phyloP scores from a whole-genome alignment of 768 basidiomycete genomes.

The Tylopilus felleus region DNA sequence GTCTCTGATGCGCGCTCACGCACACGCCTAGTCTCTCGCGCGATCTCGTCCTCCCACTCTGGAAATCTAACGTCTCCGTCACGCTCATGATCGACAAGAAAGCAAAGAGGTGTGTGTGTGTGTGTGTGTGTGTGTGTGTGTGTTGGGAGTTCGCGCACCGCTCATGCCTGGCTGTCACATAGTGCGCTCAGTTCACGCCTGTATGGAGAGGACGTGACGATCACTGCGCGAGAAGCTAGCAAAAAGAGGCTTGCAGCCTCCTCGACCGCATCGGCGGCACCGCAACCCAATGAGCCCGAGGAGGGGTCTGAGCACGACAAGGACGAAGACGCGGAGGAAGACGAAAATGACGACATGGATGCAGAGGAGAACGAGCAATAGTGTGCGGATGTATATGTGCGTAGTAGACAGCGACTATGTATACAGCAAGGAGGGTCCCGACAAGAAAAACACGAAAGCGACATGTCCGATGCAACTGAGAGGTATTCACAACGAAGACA shows the following conservation, averaged over 20 bases:
- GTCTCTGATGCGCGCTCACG: not conserved
- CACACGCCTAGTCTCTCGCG: conserved; percentile 53
- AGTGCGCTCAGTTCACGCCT: conserved; percentile 87
- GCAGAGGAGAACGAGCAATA: conserved; percentile 12
- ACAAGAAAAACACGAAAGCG: not conserved
- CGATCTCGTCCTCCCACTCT: conserved; percentile 87
- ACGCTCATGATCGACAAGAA: conserved; percentile 96
- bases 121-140: conserved; percentile 41
- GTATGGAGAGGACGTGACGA: conserved; percentile 77
- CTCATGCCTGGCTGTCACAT: not conserved
- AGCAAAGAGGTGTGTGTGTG: conserved; percentile 72
- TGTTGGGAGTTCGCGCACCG: not conserved
- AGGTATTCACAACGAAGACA: conserved; percentile 38
- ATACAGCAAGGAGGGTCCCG: not conserved
- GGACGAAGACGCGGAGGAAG: not conserved
- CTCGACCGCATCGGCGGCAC: not conserved
- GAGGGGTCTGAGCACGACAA: conserved; percentile 3
- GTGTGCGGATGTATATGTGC: conserved; percentile 7
- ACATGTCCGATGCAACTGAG: not conserved
- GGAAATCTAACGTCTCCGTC: conserved; percentile 88
- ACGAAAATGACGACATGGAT: conserved; percentile 10
- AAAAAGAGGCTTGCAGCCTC: conserved; percentile 9
- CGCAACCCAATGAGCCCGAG: not conserved
- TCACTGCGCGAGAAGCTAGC: conserved; percentile 38
- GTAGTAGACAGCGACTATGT: conserved; percentile 11